These are phyloP conservation scores for Pseudogymnoascus sp. DNA, from an alignment of 2,329 filamentous ascomycete genomes.

Conservation along the genomic window DNA sequence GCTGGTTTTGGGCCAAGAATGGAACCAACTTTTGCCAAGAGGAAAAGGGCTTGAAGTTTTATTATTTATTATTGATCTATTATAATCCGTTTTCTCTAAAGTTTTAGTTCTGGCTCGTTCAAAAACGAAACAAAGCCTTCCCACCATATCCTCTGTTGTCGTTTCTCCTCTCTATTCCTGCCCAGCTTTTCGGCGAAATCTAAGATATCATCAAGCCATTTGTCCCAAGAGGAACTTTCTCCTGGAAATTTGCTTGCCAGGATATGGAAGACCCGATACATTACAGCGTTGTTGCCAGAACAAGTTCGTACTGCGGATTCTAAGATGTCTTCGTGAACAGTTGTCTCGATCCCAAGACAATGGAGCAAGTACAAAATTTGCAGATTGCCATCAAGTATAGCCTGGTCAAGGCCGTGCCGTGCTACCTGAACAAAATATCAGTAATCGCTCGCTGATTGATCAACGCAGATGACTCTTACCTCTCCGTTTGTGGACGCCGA, in stretches of 20 bases:
- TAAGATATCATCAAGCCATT: conserved; percentile 1
- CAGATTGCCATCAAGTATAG: conserved; percentile 10
- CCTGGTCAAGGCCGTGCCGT: conserved; percentile 2
- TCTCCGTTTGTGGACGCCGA: conserved; percentile 24
- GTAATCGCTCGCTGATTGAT: neutral
- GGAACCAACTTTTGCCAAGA: neutral
- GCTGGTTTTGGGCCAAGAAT: neutral
- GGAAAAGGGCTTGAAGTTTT: neutral
- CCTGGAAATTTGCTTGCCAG: neutral
- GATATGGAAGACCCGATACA: neutral
- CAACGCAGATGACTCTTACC: conserved; percentile 14
- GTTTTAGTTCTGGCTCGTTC: neutral
- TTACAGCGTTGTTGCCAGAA: neutral
- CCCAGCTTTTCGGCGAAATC: neutral
- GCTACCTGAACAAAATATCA: neutral
- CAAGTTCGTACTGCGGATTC: neutral
- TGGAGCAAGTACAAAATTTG: conserved; percentile 7
- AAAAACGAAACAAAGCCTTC: neutral
- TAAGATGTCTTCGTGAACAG: conserved; percentile 2
- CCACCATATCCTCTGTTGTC: conserved; percentile 1
- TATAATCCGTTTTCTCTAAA: neutral
- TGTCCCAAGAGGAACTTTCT: neutral
- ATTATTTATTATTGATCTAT: neutral
- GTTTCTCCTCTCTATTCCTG: neutral
- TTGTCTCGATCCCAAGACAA: conserved; percentile 8